Percentiles rank a stretch among this genome's conserved stretches.
Evolutionary conservation across 2,329 filamentous ascomycete genomes (phyloP).

Genomic region (Cladobotryum protrusum): DNA sequence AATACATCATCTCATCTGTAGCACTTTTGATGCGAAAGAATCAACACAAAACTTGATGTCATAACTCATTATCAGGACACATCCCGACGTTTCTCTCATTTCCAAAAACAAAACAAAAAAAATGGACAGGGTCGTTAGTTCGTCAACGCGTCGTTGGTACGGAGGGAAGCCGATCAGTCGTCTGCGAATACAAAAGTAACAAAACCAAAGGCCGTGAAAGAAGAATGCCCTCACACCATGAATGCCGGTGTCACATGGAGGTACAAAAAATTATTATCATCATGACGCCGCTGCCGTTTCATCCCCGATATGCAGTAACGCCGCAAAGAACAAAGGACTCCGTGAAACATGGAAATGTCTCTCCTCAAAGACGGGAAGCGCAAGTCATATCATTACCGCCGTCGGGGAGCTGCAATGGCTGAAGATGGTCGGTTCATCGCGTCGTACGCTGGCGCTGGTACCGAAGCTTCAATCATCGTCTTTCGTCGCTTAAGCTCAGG

Average conservation of each 20-base stretch:
- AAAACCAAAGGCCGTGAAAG: conserved; percentile 14
- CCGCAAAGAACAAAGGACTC: conserved; percentile 8
- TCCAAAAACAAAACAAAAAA: conserved; percentile 18
- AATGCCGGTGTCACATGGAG: conserved; percentile 11
- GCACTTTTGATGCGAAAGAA: conserved; percentile 22
- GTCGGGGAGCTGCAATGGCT: conserved; percentile 35
- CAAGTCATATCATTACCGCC: conserved; percentile 26
- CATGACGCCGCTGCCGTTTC: conserved; percentile 11
- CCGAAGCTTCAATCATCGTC: conserved; percentile 59
- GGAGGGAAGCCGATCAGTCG: conserved; percentile 23
- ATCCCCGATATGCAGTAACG: conserved; percentile 8
- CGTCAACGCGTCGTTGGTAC: conserved; percentile 28
- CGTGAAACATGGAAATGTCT: conserved; percentile 9
- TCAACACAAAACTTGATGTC: conserved; percentile 23
- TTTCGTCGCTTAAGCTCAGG: conserved; percentile 72
- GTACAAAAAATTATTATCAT: conserved; percentile 10
- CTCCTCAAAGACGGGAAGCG: conserved; percentile 9
- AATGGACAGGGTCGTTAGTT: conserved; percentile 24
- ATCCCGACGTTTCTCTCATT: conserved; percentile 20
- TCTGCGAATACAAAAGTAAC: conserved; percentile 24
- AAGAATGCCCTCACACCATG: conserved; percentile 12
- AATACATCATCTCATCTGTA: conserved; percentile 25
- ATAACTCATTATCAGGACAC: conserved; percentile 31
- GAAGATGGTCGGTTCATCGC: conserved; percentile 42
- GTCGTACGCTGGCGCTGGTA: conserved; percentile 46